These are phyloP conservation scores for Trichophyton verrucosum DNA, from an alignment of 2,329 filamentous ascomycete species.

Conservation along the genomic window DNA sequence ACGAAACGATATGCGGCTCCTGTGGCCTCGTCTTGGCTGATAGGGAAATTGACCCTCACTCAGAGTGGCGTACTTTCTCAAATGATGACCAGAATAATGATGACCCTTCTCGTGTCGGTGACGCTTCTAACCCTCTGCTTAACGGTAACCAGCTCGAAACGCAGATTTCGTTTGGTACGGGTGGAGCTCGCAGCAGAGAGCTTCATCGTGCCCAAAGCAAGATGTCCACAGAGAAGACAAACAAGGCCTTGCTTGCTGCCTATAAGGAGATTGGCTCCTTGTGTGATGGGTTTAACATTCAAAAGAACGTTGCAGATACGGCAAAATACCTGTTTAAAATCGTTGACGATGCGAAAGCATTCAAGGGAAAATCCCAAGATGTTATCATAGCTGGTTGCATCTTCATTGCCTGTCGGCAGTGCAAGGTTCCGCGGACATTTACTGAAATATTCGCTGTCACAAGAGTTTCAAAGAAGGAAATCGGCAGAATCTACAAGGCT, in stretches of 20 bases:
- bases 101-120: slow-evolving; percentile 95
- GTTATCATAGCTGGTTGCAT: slow-evolving; percentile 92
- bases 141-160: slow-evolving; percentile 85
- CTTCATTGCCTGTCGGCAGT: slow-evolving; percentile 92
- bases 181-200: slow-evolving; percentile 56
- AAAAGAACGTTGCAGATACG: slow-evolving; percentile 68
- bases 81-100: slow-evolving; percentile 96
- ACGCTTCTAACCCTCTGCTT: slow-evolving; percentile 76
- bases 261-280: slow-evolving; percentile 79
- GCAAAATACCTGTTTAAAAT: slow-evolving; percentile 94
- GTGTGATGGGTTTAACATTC: slow-evolving; percentile 73
- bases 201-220: slow-evolving; percentile 76
- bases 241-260: slow-evolving; percentile 67
- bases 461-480: slow-evolving; percentile 92
- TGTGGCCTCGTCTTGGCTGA: slow-evolving; percentile 86
- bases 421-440: slow-evolving; percentile 77
- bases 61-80: slow-evolving; percentile 97
- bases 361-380: slow-evolving; percentile 92
- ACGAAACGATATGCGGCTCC: slow-evolving; percentile 81
- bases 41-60: slow-evolving; percentile 86
- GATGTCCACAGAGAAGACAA: slow-evolving; percentile 65
- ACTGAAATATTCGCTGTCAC: slow-evolving; percentile 89
- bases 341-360: slow-evolving; percentile 79
- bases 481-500: slow-evolving; percentile 87
- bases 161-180: slow-evolving; percentile 70